Evolutionary conservation across 305 asterid species (phyloP), one percentile per base, ranked within the genome.

Genomic region (Fraxinus sp.): DNA sequence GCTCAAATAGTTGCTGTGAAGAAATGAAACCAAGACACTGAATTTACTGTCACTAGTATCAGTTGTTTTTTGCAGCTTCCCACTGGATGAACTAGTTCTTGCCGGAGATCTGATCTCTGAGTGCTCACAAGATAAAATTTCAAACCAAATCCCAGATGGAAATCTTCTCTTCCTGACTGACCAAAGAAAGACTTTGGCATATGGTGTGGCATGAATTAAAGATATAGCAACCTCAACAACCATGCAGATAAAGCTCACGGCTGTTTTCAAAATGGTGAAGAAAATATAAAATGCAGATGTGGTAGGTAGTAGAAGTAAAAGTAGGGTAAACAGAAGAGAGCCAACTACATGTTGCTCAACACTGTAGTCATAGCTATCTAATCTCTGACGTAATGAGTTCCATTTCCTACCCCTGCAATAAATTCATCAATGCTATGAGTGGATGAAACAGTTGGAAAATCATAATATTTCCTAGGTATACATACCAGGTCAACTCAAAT

Each of bases 301-400:
- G 2, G 99, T 96, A 26, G 99, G 98, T 33, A 96, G 87, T 26
- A 96, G 92, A 84, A 94, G 99, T 81, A 95, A 86, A 81, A 94
- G 88, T 5, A 98, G 98, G 70, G 98, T 96, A 82, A 96, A 94
- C 26, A 96, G 91, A 85, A 96, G 98, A 74, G 98, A 91, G 76
- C 98, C 98, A 79, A 94, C 91, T 52, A 96, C 96, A 79, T 94
- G 98, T 82, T 94, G 98, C 87, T 96, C 98, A 66, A 94, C 94
- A 1, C 95, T 91, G 86, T 91, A 93, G 70, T 92, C 97, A 71
- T 92, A 96, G 90, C 96, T 96, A 86, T 96, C 99, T 85, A 96
- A 89, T 86, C 99, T 94, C 87, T 84, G 90, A 75, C 99, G 98
- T 62, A 94, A 90, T 82, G 98, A 98, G 90, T 94, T 96, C 90